These are phyloP conservation scores for Fusarium nisikadoi DNA, from an alignment of 2,329 filamentous ascomycete genomes.

Conservation along the genomic window DNA sequence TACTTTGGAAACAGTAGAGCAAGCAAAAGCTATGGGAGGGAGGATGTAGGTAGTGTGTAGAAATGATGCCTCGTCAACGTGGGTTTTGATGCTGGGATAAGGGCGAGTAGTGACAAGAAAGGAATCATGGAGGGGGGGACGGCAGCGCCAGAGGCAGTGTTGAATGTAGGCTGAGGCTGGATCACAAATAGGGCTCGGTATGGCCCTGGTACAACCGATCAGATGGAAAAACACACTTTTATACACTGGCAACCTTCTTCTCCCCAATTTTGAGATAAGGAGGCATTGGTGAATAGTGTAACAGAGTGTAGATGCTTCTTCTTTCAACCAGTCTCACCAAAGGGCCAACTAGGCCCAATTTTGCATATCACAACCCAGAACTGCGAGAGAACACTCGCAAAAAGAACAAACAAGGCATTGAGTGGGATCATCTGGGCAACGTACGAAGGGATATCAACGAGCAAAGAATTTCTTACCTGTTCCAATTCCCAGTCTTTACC, in stretches of 20 bases:
- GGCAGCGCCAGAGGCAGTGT: slow-evolving; percentile 4
- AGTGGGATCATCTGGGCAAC: background rate
- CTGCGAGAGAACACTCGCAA: slow-evolving; percentile 2
- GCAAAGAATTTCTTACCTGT: slow-evolving; percentile 65
- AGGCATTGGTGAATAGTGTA: slow-evolving; percentile 2
- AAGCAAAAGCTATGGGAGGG: slow-evolving; percentile 12
- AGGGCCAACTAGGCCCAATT: background rate
- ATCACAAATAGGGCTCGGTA: slow-evolving; percentile 8
- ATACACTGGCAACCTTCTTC: background rate
- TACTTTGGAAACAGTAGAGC: background rate
- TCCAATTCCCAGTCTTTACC: slow-evolving; percentile 85
- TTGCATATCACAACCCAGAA: slow-evolving; percentile 12
- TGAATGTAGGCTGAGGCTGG: background rate
- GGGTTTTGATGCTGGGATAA: slow-evolving; percentile 9
- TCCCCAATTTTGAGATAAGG: background rate
- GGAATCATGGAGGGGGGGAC: background rate
- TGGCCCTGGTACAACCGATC: background rate
- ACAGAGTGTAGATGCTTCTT: background rate
- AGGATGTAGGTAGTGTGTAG: slow-evolving; percentile 8
- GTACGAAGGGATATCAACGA: background rate
- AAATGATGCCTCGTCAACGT: background rate
- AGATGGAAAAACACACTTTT: background rate
- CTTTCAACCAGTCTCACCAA: background rate
- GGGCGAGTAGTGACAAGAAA: slow-evolving; percentile 15
- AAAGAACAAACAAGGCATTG: background rate